Evolutionary conservation across 2,329 filamentous ascomycete species (phyloP), one percentile per base, ranked within the genome.

Genomic region (Clonostachys chloroleuca): DNA sequence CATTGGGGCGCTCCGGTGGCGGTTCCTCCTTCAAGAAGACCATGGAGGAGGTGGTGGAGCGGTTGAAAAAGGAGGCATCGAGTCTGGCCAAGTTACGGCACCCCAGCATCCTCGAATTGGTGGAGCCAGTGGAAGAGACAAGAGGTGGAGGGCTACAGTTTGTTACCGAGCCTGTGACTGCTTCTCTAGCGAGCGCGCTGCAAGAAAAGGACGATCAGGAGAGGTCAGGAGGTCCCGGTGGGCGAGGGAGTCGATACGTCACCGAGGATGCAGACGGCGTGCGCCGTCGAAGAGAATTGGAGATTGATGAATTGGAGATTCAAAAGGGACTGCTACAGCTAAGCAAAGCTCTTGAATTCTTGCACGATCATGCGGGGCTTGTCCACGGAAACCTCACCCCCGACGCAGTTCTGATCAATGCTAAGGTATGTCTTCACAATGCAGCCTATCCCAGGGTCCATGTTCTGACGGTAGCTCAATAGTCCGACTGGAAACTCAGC

Each of bases 401-500:
- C 0, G 92, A 97, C 53, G 89, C 92, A 16, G 84, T 99, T 53
- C 86, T 96, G 54, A 83, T 99, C 66, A 99, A 99, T 68, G 83
- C 89, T 39, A 99, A 99, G 81, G 85, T 81, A 70, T 51, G 78
- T 65, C 54, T 40, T n/a, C 14, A 5, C 14, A 39, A 39, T 5
- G 36, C 36, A 18, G 14, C 12, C 17, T 18, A 10, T n/a, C 10
- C 12, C 17, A n/a, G 36, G 36, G 36, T 39, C 6, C 12, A 33
- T 12, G 50, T 63, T 70, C 60, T 72, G 58, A 47, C 43, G 24
- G 10, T 17, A 30, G 14, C 17, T 30, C 49, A 51, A 59, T 59
- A 89, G 85, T 95, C 89, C 43, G 94, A 99, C 66, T 99, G 94
- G 94, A 99, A 99, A 65, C 89, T 99, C 51, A 92, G 91, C 56